phyloP scores from a whole-genome alignment of 805 yeast genomes.

The Lachancea fermentati region DNA sequence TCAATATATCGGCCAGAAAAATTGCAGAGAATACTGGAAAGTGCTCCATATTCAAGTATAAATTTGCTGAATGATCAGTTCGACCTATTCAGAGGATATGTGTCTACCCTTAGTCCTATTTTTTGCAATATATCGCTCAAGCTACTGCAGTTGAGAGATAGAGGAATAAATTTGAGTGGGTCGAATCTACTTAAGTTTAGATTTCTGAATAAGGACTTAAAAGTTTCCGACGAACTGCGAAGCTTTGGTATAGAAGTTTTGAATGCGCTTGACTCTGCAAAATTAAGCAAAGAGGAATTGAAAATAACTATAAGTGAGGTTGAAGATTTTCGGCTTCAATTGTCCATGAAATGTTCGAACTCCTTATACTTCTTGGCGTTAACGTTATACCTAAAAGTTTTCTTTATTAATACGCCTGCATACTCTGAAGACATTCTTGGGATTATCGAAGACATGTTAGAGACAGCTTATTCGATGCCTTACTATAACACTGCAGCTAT shows the following conservation, averaged over 20 bases:
- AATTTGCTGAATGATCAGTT: slow-evolving; percentile 1
- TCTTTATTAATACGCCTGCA: slow-evolving; percentile 6
- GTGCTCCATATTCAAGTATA: slow-evolving; percentile 4
- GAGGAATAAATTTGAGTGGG: slow-evolving; percentile 7
- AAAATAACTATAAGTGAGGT: not conserved
- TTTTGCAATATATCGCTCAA: slow-evolving; percentile 1
- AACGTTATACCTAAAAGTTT: slow-evolving; percentile 8
- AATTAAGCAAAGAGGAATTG: slow-evolving; percentile 1
- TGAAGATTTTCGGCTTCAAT: slow-evolving; percentile 8
- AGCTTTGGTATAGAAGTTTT: slow-evolving; percentile 7
- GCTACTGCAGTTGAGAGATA: not conserved
- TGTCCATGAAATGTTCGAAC: slow-evolving; percentile 10
- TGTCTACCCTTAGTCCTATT: slow-evolving; percentile 1
- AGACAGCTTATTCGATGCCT: slow-evolving; percentile 10
- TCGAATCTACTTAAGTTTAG: slow-evolving; percentile 9
- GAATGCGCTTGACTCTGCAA: not conserved
- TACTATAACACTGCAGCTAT: slow-evolving; percentile 1
- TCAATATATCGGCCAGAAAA: slow-evolving; percentile 1
- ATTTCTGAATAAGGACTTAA: slow-evolving; percentile 3
- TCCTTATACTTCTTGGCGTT: slow-evolving; percentile 3
- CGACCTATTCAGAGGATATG: slow-evolving; percentile 5
- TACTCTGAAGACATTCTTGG: not conserved
- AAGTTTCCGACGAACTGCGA: not conserved
- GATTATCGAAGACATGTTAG: slow-evolving; percentile 9
- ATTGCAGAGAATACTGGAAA: not conserved